Evolutionary conservation across 345 rosid genomes (phyloP).

Genomic region (Linum tenue): DNA sequence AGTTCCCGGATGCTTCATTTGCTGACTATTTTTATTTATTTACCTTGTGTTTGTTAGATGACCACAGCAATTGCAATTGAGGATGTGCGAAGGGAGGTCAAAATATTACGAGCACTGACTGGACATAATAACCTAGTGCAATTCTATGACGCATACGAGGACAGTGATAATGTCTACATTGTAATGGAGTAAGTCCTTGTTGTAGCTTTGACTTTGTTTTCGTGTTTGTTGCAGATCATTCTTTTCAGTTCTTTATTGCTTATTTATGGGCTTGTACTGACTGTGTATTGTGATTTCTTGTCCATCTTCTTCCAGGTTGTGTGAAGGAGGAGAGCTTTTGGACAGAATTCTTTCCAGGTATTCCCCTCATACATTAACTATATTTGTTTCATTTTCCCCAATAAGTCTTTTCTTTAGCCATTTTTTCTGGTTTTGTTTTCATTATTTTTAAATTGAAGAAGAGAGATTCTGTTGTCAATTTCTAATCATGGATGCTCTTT

Average conservation of each 20-base stretch:
- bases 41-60: conserved; percentile 53
- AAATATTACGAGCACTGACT: conserved; percentile 67
- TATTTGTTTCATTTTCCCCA: background rate
- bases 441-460: too few species aligned
- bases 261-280: background rate
- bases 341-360: conserved; percentile 92
- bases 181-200: conserved; percentile 76
- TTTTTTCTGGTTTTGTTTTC: background rate
- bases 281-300: background rate
- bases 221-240: background rate
- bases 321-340: conserved; percentile 92
- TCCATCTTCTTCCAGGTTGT: conserved; percentile 48
- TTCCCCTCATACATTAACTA: background rate
- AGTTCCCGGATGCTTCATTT: background rate
- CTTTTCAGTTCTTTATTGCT: background rate
- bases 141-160: conserved; percentile 82
- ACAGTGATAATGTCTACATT: conserved; percentile 61
- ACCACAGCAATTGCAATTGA: conserved; percentile 72
- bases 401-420: background rate
- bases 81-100: conserved; percentile 95
- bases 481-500: background rate
- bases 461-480: background rate
- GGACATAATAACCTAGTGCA: conserved; percentile 74
- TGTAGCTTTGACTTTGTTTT: conserved; percentile 2
- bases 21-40: background rate